Evolutionary conservation across 2,329 filamentous ascomycete genomes (phyloP).

Genomic region (Dothistroma septosporum): DNA sequence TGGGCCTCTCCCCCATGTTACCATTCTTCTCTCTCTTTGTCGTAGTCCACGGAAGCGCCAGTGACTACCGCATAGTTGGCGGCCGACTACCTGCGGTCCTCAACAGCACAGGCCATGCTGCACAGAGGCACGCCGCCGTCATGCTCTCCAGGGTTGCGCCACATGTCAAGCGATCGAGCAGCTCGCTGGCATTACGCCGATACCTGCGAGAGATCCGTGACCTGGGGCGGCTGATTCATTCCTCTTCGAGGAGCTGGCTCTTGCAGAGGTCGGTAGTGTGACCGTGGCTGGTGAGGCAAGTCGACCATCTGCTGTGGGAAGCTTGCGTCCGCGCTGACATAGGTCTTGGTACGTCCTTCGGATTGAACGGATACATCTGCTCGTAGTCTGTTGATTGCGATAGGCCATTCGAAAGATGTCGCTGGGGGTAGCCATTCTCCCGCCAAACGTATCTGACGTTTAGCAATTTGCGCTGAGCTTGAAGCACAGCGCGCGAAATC

Average conservation of each 20-base stretch:
- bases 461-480: not conserved
- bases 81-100: no score
- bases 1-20: no score
- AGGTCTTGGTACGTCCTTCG: not conserved
- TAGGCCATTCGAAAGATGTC: no score
- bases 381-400: no score
- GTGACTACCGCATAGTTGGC: no score
- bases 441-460: not conserved
- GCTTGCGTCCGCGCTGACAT: not conserved
- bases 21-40: no score
- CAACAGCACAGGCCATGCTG: not conserved
- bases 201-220: not conserved
- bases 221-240: not conserved
- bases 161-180: not conserved
- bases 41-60: no score
- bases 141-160: no score
- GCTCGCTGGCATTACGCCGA: not conserved
- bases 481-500: not conserved
- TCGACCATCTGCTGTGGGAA: not conserved
- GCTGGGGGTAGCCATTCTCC: no score
- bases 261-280: no score
- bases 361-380: not conserved
- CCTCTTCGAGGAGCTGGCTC: no score
- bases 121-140: not conserved
- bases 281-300: not conserved